phyloP scores from a whole-genome alignment of 352 stramenopile genomes.

The Phytophthora macrochlamydospora region DNA sequence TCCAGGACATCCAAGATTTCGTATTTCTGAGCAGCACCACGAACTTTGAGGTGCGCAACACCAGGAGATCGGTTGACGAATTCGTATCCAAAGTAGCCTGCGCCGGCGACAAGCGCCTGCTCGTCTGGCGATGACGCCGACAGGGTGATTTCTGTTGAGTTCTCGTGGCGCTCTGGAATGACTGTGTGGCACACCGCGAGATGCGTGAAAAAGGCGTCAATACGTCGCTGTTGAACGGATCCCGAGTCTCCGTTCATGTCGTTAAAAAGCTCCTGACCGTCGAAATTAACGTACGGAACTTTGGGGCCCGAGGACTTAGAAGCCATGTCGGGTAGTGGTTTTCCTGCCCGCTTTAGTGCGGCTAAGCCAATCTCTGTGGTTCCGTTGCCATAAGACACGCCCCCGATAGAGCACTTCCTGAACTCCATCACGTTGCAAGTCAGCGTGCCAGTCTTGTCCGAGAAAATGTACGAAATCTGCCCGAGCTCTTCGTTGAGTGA shows the following conservation, averaged over 20 bases:
- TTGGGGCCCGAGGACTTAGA: constrained; percentile 23
- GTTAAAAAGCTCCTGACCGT: constrained; percentile 66
- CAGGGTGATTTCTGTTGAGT: constrained; percentile 62
- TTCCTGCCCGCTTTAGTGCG: constrained; percentile 64
- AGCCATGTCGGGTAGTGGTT: constrained; percentile 49
- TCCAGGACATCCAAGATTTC: constrained; percentile 90
- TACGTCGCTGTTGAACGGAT: constrained; percentile 48
- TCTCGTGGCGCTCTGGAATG: constrained; percentile 94
- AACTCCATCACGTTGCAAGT: constrained; percentile 99
- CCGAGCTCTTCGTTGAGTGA: constrained; percentile 95
- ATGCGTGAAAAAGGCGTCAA: constrained; percentile 85
- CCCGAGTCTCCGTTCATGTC: constrained; percentile 68
- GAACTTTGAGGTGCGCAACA: constrained; percentile 52
- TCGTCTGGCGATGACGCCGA: constrained; percentile 88
- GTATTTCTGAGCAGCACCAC: constrained; percentile 49
- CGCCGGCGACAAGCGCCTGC: constrained; percentile 84
- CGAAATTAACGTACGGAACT: constrained; percentile 81
- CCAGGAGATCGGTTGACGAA: constrained; percentile 76
- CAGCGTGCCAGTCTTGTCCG: constrained; percentile 99
- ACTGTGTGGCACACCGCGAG: constrained; percentile 95
- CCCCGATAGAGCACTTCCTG: constrained; percentile 92
- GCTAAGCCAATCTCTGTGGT: constrained; percentile 82
- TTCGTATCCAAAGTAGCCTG: constrained; percentile 73
- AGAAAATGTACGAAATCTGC: constrained; percentile 99
- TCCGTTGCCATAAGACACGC: constrained; percentile 88